These are phyloP conservation scores for Tetraselmis striata DNA, from an alignment of 139 green algal species.

Conservation along the genomic window DNA sequence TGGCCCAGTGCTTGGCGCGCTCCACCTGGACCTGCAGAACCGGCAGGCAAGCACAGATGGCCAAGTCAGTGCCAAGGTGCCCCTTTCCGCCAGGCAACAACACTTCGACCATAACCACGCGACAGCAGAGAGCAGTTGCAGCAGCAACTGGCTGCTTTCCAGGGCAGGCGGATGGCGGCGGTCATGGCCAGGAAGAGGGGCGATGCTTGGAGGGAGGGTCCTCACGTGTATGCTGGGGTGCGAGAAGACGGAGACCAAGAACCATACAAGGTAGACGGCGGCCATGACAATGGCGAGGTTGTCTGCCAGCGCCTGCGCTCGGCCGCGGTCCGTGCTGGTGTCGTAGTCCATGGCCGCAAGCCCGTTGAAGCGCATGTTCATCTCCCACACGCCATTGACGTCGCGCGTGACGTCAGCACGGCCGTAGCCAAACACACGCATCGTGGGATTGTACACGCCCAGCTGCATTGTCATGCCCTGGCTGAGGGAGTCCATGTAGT, in stretches of 20 bases:
- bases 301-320: background rate
- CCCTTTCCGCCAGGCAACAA: no score
- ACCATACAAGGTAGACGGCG: background rate
- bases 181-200: no score
- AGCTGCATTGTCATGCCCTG: background rate
- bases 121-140: no score
- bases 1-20: background rate
- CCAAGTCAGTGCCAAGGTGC: no score
- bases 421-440: background rate
- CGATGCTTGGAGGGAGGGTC: no score
- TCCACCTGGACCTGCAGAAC: background rate
- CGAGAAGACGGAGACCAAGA: background rate
- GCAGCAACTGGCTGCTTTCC: no score
- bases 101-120: no score
- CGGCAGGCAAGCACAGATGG: no score
- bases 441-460: background rate
- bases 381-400: background rate
- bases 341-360: background rate
- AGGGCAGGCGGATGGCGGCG: no score
- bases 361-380: background rate
- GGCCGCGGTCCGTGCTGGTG: background rate
- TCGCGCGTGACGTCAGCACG: background rate
- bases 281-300: background rate
- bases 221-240: background rate
- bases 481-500: background rate